A percentile compares a stretch with the other conserved stretches of the same genome.
Conservation (phyloP, 352 stramenopile genomes). For the Globisporangium radiosum region DNA sequence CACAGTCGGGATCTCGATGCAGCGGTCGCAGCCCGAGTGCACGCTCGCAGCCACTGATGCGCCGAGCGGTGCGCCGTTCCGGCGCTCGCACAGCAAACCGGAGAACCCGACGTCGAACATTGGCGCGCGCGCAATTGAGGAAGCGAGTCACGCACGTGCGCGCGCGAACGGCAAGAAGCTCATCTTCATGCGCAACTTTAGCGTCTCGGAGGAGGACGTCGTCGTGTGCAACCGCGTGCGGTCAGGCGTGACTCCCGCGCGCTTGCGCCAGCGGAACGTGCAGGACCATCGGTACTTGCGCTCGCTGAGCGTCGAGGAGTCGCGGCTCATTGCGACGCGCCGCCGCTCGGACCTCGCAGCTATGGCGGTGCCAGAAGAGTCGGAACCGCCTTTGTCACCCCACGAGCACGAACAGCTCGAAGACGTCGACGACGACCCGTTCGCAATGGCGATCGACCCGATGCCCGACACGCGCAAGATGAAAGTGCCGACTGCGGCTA, state of each 20-base stretch:
- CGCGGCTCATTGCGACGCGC: constrained; percentile 32
- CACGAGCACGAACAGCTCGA: constrained; percentile 9
- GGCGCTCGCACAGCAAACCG: constrained; percentile 44
- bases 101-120: constrained; percentile 58
- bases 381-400: neutral
- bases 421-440: constrained; percentile 7
- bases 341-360: constrained; percentile 16
- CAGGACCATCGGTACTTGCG: constrained; percentile 36
- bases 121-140: constrained; percentile 35
- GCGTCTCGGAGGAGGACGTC: constrained; percentile 53
- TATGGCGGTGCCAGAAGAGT: neutral
- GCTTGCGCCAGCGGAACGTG: constrained; percentile 32
- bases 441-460: constrained; percentile 10
- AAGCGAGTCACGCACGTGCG: constrained; percentile 27
- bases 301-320: constrained; percentile 45
- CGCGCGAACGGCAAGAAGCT: constrained; percentile 41
- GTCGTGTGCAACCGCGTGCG: constrained; percentile 69
- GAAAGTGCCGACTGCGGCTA: neutral
- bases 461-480: constrained; percentile 5
- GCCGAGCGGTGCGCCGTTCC: constrained; percentile 21
- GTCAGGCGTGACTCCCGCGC: constrained; percentile 39
- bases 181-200: constrained; percentile 57
- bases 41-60: neutral
- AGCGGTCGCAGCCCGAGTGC: constrained; percentile 3
- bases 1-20: constrained; percentile 12